phyloP scores from a whole-genome alignment of 1,139 yeast genomes.

The Magnusiomyces paraingens region DNA sequence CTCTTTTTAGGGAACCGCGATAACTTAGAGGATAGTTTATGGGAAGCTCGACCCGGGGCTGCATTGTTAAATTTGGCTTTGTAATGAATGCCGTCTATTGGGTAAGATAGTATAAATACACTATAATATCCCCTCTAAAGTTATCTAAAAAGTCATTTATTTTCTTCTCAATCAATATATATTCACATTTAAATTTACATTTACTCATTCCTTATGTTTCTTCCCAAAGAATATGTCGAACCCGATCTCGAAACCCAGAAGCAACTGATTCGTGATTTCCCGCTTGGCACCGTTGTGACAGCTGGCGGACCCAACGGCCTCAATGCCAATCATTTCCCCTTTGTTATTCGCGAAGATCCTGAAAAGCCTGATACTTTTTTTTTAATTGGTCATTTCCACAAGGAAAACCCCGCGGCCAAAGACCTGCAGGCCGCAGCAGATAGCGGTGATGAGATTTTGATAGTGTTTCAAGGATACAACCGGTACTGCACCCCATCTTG shows the following conservation, averaged over 20 bases:
- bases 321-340: slow-evolving; percentile 55
- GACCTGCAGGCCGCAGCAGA: slow-evolving; percentile 32
- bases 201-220: slow-evolving; percentile 18
- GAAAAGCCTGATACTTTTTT: slow-evolving; percentile 33
- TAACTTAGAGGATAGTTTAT: no score
- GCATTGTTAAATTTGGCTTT: neutral
- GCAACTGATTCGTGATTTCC: slow-evolving; percentile 42
- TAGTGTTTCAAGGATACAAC: slow-evolving; percentile 50
- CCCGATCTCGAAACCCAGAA: slow-evolving; percentile 38
- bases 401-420: slow-evolving; percentile 47
- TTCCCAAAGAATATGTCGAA: slow-evolving; percentile 28
- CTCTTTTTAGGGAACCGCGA: no score
- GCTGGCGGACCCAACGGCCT: slow-evolving; percentile 35
- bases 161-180: neutral
- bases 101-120: neutral
- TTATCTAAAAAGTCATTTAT: neutral
- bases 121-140: neutral
- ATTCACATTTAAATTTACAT: neutral
- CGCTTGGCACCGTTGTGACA: slow-evolving; percentile 50
- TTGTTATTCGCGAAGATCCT: slow-evolving; percentile 38
- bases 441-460: slow-evolving; percentile 36
- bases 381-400: slow-evolving; percentile 54
- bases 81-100: neutral
- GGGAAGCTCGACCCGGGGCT: no score
- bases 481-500: slow-evolving; percentile 57